phyloP scores from a whole-genome alignment of 805 yeast genomes.

The Nakazawaea sp. region DNA sequence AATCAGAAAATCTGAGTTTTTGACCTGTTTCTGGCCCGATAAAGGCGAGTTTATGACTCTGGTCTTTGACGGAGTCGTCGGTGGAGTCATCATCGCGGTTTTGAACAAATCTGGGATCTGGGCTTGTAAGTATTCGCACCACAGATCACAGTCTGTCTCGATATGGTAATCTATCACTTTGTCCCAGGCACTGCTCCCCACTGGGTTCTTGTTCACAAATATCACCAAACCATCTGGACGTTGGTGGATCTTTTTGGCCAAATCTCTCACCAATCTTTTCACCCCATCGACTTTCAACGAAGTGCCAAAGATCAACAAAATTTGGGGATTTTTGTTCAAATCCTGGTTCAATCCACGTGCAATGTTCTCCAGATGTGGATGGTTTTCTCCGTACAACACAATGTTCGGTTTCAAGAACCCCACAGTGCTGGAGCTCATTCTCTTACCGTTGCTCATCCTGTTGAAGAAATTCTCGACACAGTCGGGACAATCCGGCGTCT shows the following conservation, averaged over 20 bases:
- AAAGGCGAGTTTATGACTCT: neutral
- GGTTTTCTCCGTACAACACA: slow-evolving; percentile 90
- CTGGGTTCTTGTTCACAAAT: slow-evolving; percentile 63
- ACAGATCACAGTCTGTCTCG: slow-evolving; percentile 73
- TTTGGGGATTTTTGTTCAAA: slow-evolving; percentile 60
- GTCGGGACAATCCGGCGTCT: slow-evolving; percentile 67
- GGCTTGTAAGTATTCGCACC: slow-evolving; percentile 50
- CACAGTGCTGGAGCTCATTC: slow-evolving; percentile 61
- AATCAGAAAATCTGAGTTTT: slow-evolving; percentile 2
- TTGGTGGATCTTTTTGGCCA: slow-evolving; percentile 69
- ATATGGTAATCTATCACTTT: slow-evolving; percentile 74
- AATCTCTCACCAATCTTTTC: slow-evolving; percentile 60
- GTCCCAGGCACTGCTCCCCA: slow-evolving; percentile 61
- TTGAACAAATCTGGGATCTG: slow-evolving; percentile 56
- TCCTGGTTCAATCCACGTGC: slow-evolving; percentile 67
- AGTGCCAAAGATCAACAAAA: slow-evolving; percentile 87
- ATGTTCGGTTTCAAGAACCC: slow-evolving; percentile 86
- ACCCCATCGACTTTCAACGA: slow-evolving; percentile 90
- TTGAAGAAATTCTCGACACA: slow-evolving; percentile 54
- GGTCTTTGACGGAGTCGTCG: slow-evolving; percentile 9
- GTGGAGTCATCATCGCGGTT: slow-evolving; percentile 8
- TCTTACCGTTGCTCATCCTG: slow-evolving; percentile 62
- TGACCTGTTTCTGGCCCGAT: neutral
- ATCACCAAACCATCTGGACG: slow-evolving; percentile 75
- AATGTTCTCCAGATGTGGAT: slow-evolving; percentile 78